Conservation (phyloP, 768 basidiomycete species). For the Kwoniella shandongensis region DNA sequence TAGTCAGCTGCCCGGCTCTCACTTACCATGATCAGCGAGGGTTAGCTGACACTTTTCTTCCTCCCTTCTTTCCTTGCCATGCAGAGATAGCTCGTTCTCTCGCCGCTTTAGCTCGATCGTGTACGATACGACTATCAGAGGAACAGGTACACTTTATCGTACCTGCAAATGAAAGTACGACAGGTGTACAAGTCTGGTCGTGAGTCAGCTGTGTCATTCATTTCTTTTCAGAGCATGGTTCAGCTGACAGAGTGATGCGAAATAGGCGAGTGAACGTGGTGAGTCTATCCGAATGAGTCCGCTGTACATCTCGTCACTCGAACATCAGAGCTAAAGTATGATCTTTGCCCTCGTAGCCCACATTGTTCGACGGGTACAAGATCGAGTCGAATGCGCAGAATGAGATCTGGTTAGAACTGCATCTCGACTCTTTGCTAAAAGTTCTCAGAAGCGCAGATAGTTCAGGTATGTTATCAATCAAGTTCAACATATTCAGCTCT, state of each 20-base stretch:
- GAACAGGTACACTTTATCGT: constrained; percentile 52
- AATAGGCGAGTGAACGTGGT: constrained; percentile 47
- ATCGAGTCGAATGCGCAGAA: constrained; percentile 51
- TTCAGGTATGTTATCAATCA: constrained; percentile 38
- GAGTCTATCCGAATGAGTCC: background rate
- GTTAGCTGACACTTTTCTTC: constrained; percentile 5
- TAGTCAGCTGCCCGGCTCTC: constrained; percentile 27
- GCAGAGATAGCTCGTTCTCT: constrained; percentile 49
- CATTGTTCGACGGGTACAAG: constrained; percentile 46
- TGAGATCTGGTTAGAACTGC: constrained; percentile 50
- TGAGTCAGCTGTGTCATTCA: constrained; percentile 27
- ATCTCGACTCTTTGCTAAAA: constrained; percentile 46
- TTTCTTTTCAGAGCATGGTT: background rate
- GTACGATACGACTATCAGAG: constrained; percentile 43
- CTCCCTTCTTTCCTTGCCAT: background rate
- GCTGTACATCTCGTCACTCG: background rate
- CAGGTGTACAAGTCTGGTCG: constrained; percentile 54
- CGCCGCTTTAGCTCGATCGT: constrained; percentile 36
- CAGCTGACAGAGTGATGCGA: background rate
- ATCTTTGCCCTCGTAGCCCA: constrained; percentile 22
- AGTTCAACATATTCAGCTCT: too few relatives aligned
- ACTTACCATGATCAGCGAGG: background rate
- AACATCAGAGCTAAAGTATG: too few relatives aligned
- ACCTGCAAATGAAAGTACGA: constrained; percentile 48
- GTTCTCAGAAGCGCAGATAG: constrained; percentile 47